These are phyloP conservation scores for Cyclanthera cordifolia DNA, from an alignment of 306 rosid genomes.

Conservation along the genomic window DNA sequence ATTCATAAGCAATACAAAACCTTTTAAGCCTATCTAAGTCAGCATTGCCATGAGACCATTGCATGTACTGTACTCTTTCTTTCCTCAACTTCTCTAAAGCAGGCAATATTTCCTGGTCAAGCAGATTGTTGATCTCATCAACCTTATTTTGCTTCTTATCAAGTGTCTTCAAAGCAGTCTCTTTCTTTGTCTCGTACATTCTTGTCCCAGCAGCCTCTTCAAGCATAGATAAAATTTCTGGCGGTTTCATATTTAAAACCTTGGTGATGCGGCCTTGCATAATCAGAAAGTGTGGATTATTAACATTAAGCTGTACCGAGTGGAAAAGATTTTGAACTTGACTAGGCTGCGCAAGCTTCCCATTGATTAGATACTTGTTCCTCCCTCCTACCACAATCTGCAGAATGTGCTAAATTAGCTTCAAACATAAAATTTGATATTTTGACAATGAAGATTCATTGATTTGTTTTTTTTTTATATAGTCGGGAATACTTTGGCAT, in stretches of 20 bases:
- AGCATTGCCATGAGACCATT: conserved; percentile 92
- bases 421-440: not conserved
- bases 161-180: conserved; percentile 88
- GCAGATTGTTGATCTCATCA: conserved; percentile 91
- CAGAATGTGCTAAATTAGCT: conserved; percentile 17
- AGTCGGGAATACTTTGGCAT: too few species aligned
- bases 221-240: conserved; percentile 90
- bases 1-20: conserved; percentile 74
- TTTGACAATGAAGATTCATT: not conserved
- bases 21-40: conserved; percentile 84
- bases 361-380: conserved; percentile 82
- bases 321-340: conserved; percentile 97
- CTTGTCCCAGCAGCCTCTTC: conserved; percentile 99
- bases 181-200: conserved; percentile 95
- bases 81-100: conserved; percentile 90
- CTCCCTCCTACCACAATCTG: conserved; percentile 98
- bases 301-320: conserved; percentile 92
- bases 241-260: conserved; percentile 94
- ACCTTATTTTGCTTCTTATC: conserved; percentile 98
- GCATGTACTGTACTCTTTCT: conserved; percentile 89
- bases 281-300: conserved; percentile 90
- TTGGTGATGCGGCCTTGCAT: conserved; percentile 99
- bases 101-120: conserved; percentile 88
- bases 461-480: not conserved
- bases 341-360: conserved; percentile 95